phyloP scores from a whole-genome alignment of 2,329 filamentous ascomycete species.

The Penicillium sclerotiorum region DNA sequence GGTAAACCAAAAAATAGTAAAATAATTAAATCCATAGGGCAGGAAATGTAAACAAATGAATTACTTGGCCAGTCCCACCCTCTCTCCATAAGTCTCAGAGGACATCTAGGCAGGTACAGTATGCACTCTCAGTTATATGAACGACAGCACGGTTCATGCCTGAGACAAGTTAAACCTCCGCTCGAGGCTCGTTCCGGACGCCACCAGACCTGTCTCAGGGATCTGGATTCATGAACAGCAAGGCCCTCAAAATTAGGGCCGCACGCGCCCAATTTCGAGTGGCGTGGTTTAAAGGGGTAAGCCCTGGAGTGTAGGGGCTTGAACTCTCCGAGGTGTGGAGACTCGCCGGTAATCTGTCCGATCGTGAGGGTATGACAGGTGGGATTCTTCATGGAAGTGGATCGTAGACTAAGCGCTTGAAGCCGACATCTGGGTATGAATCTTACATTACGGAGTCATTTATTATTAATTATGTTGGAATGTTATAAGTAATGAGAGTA shows the following conservation, averaged over 20 bases:
- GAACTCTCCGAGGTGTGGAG: conserved; percentile 24
- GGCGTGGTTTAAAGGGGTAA: conserved; percentile 17
- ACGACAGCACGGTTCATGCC: conserved; percentile 23
- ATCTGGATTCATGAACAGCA: too few relatives aligned
- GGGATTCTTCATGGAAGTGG: too few relatives aligned
- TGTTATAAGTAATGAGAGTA: too few relatives aligned
- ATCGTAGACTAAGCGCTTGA: too few relatives aligned
- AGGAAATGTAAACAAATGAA: background rate
- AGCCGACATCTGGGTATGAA: too few relatives aligned
- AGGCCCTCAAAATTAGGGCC: conserved; percentile 5
- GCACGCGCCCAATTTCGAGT: conserved; percentile 13
- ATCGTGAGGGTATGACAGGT: conserved; percentile 38
- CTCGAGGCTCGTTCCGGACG: conserved; percentile 17
- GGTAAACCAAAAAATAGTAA: background rate
- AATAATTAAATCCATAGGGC: background rate
- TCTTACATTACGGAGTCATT: too few relatives aligned
- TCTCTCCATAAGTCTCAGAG: too few relatives aligned
- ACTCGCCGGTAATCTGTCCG: conserved; percentile 32
- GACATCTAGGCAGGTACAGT: too few relatives aligned
- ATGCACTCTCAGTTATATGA: too few relatives aligned
- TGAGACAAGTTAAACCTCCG: conserved; percentile 25
- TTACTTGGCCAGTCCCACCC: background rate
- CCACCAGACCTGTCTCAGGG: conserved; percentile 16
- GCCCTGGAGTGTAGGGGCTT: conserved; percentile 14
- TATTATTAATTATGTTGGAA: background rate